Base-by-base conservation (phyloP, 2,329 filamentous ascomycete genomes). In the Aureobasidium sp. region DNA sequence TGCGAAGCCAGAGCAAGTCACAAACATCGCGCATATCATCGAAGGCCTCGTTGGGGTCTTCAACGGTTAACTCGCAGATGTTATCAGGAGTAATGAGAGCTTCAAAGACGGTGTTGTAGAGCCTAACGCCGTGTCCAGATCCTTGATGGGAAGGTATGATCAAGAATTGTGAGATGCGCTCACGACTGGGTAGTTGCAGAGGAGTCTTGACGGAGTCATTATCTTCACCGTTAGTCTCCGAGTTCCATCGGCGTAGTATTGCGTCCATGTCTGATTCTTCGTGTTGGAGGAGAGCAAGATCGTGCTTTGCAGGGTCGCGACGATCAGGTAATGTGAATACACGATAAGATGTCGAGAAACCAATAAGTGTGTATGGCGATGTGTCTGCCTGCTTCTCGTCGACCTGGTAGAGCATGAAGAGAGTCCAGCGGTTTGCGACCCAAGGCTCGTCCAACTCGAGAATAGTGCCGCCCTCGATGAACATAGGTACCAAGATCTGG, bases 151-250 rank as follows among this genome's bases (percentile, higher is more conserved):
- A 88, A 2, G 92, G 92, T 12, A 99, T 80, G 65, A 99, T 87
- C 64, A 99, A 72, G 74, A 97, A 97, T 73, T 99, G 94, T 0
- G 93, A 96, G 66, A 99, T 90, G 48, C 95, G 84, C 64, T 90
- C 85, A 43, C 93, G 86, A 68, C 87, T 88, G 13, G 90, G 88
- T 2, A 92, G 81, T 53, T 87, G 77, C 5, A 80, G 83, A 73
- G 66, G 71, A 37, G 70, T 68, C 13, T 34, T 48, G 24, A 59
- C 44, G 29, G 20, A 6, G 9, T 39, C 36, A 3, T 15, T 32
- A 6, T 50, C 20, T 6, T 47, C 43, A 32, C 43, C 24, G 6
- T 20, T 9, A 24, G 63, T 41, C 7, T 64, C 46, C 6, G 48
- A 27, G 20, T 63, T 62, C 63, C 63, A 61, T 36, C 50, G 48